Base-by-base conservation (phyloP, 441 rosid species). In the Eutrema salsugineum region DNA sequence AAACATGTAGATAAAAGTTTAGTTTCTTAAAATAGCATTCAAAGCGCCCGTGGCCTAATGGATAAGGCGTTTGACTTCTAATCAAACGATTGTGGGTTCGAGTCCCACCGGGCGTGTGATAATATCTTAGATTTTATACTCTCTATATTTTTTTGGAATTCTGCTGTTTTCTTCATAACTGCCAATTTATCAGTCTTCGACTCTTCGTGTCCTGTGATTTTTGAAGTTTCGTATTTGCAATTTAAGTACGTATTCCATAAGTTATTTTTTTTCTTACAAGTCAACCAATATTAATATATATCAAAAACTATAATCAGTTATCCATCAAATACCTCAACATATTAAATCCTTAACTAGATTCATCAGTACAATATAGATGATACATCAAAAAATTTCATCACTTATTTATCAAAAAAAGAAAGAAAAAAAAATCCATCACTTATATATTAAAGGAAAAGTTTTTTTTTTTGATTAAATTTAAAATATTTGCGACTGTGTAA, bases 1-100 rank as follows among this genome's bases (percentile, higher is more conserved):
- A n/a, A n/a, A n/a, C n/a, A n/a, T n/a, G n/a, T n/a, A n/a, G n/a
- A n/a, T n/a, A n/a, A n/a, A n/a, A n/a, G n/a, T n/a, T n/a, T 5
- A 12, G 0, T 4, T 39, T 1, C 6, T 11, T 0, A 0, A 0
- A 0, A 0, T 8, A 0, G 0, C 58, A 35, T 14, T 6, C 74
- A 73, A 39, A n/a, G 79, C 87, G 74, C 91, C 80, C 79, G 91
- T 88, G 94, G 94, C 90, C 94, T 87, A 86, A 87, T 83, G 92
- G 94, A 89, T 89, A 85, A 89, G 89, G 89, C 90, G 83, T 84
- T 73, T 87, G 94, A 87, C 92, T 87, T 87, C 90, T 87, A 87
- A 87, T 86, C 90, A 89, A 70, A 67, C 85, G 89, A 84, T 86
- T 85, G 90, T 84, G 91, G 90, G 90, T 89, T 89, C 87, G 89